Evolutionary conservation across 2,329 filamentous ascomycete genomes (phyloP).

Genomic region (Pseudocercospora fuligena): DNA sequence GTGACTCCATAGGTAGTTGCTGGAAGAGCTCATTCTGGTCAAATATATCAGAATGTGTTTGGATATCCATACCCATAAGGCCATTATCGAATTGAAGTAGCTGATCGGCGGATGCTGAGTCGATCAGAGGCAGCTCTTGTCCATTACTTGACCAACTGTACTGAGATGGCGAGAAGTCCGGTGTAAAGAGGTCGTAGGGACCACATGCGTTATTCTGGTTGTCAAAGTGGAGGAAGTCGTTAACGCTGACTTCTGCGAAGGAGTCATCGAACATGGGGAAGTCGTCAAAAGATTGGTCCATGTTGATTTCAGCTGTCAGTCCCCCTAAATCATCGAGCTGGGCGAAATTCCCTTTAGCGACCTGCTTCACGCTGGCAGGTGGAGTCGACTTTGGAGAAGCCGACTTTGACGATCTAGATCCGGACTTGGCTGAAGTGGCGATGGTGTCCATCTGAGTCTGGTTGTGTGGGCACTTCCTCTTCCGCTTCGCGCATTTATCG

Average conservation of each 20-base stretch:
- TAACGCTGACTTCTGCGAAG: slow-evolving; percentile 28
- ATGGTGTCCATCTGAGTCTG: slow-evolving; percentile 39
- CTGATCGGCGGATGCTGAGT: neutral
- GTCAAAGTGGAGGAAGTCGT: slow-evolving; percentile 26
- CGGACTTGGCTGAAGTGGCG: slow-evolving; percentile 19
- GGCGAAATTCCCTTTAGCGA: slow-evolving; percentile 6
- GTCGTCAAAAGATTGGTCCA: slow-evolving; percentile 32
- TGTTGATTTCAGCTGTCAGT: slow-evolving; percentile 23
- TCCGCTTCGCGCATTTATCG: slow-evolving; percentile 43
- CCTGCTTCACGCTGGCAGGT: slow-evolving; percentile 3
- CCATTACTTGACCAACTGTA: slow-evolving; percentile 10
- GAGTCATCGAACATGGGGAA: slow-evolving; percentile 36
- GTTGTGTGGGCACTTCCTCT: slow-evolving; percentile 43
- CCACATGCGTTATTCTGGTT: slow-evolving; percentile 11
- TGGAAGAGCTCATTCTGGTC: neutral
- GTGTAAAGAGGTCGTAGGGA: slow-evolving; percentile 22
- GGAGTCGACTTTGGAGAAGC: slow-evolving; percentile 9
- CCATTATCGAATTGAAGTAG: neutral
- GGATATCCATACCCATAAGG: neutral
- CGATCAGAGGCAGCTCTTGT: slow-evolving; percentile 5
- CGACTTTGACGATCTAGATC: slow-evolving; percentile 10
- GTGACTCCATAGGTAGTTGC: neutral
- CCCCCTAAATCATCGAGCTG: slow-evolving; percentile 16
- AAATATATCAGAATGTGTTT: neutral
- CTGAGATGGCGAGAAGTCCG: slow-evolving; percentile 18